Percentiles rank a stretch among this genome's conserved stretches.
Evolutionary conservation across 1,284 basidiomycete species (phyloP).

Genomic region (Sanghuangporus baumii): DNA sequence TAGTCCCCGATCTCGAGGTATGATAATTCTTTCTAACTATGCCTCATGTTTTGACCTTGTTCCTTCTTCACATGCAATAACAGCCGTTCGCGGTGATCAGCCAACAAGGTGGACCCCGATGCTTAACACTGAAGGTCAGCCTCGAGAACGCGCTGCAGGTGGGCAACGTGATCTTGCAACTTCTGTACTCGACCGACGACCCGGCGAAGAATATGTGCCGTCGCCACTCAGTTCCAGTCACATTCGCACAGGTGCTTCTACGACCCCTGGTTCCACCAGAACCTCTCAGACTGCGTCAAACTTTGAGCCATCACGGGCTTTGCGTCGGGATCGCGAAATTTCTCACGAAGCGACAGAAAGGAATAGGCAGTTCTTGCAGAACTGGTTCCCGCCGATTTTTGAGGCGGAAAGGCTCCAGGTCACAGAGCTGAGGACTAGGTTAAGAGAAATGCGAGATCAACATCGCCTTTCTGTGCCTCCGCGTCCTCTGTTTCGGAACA

Average conservation of each 20-base stretch:
- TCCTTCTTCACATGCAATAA: neutral
- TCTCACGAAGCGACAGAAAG: neutral
- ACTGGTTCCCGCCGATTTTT: neutral
- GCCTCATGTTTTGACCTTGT: neutral
- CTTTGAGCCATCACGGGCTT: neutral
- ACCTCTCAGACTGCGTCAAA: neutral
- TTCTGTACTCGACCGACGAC: neutral
- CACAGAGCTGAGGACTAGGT: neutral
- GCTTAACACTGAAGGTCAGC: neutral
- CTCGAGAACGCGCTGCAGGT: neutral
- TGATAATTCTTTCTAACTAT: neutral
- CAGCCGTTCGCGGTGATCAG: neutral
- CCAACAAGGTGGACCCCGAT: neutral
- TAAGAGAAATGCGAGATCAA: constrained; percentile 4
- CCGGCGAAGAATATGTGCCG: neutral
- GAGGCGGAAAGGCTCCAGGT: neutral
- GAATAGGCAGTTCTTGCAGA: neutral
- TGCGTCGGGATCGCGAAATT: neutral
- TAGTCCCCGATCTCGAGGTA: constrained; percentile 3
- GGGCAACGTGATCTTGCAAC: neutral
- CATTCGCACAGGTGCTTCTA: neutral
- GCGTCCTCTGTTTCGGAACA: neutral
- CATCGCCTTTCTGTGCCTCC: constrained; percentile 1
- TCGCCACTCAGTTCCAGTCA: neutral
- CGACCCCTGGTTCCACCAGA: neutral